Percentiles rank a stretch among this genome's conserved stretches.
Conservation (phyloP, 2,329 filamentous ascomycete genomes). For the Penicillium sp. region DNA sequence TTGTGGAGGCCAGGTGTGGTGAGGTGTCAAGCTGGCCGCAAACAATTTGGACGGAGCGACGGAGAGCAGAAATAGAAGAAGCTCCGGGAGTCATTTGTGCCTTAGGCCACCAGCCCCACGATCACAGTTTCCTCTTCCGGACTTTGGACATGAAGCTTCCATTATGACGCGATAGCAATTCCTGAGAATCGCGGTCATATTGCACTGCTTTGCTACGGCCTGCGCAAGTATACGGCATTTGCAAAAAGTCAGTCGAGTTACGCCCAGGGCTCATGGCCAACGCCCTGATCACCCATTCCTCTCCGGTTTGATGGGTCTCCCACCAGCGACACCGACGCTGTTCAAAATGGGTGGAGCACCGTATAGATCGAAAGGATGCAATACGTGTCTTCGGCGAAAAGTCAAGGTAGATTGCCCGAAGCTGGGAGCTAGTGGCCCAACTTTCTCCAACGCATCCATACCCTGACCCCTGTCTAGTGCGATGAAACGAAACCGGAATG, state of each 20-base stretch:
- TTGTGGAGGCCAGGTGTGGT: not conserved
- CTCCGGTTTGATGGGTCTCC: not conserved
- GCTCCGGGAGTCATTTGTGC: conserved; percentile 8
- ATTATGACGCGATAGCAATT: too few relatives aligned
- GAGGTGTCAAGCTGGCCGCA: conserved; percentile 3
- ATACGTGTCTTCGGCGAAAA: conserved; percentile 20
- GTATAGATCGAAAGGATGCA: conserved; percentile 15
- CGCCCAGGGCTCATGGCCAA: not conserved
- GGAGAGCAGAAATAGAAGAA: conserved; percentile 5
- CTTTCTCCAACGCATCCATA: not conserved
- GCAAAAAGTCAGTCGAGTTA: not conserved
- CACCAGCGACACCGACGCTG: not conserved
- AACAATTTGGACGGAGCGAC: not conserved
- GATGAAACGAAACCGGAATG: conserved; percentile 25
- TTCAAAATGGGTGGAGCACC: conserved; percentile 3
- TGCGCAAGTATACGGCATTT: not conserved
- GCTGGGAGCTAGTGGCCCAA: conserved; percentile 4
- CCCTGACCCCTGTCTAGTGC: conserved; percentile 16
- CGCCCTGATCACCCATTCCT: not conserved
- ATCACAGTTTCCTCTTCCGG: too few relatives aligned
- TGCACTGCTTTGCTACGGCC: not conserved
- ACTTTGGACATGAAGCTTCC: too few relatives aligned
- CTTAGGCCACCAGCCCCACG: conserved; percentile 7
- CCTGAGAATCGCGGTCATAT: too few relatives aligned
- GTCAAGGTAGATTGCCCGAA: conserved; percentile 15